phyloP scores from a whole-genome alignment of 208 protist species.

The Trypanosoma theileri region DNA sequence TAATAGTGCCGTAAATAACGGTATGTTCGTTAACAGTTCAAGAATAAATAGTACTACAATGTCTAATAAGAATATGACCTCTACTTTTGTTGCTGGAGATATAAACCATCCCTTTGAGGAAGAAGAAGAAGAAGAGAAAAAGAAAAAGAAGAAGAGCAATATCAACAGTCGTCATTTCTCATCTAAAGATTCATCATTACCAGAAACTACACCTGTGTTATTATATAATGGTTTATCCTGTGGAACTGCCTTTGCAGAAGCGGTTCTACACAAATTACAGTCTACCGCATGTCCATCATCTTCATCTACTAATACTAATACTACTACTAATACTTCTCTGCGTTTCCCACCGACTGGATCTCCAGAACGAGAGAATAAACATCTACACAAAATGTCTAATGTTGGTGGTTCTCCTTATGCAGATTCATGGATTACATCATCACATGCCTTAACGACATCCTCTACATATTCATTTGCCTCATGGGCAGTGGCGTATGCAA shows the following conservation, averaged over 20 bases:
- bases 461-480: slow-evolving; percentile 10
- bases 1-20: too few relatives aligned
- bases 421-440: not conserved
- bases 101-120: not conserved
- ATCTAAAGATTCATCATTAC: too few relatives aligned
- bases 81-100: not conserved
- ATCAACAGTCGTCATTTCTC: too few relatives aligned
- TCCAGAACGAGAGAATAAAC: not conserved
- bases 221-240: slow-evolving; percentile 18
- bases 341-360: not conserved
- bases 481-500: not conserved
- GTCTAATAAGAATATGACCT: too few relatives aligned
- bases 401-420: not conserved
- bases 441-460: slow-evolving; percentile 8
- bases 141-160: too few relatives aligned
- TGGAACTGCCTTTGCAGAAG: slow-evolving; percentile 11
- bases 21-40: too few relatives aligned
- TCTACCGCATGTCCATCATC: not conserved
- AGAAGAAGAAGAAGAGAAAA: not conserved
- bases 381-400: not conserved
- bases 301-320: too few relatives aligned
- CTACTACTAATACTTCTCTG: not conserved
- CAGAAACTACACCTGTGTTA: not conserved
- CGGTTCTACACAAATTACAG: slow-evolving; percentile 3
- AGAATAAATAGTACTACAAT: too few relatives aligned